Evolutionary conservation across 148 eudicot species (phyloP), one percentile per base, ranked within the genome.

Genomic region (Gaultheria prostrata): DNA sequence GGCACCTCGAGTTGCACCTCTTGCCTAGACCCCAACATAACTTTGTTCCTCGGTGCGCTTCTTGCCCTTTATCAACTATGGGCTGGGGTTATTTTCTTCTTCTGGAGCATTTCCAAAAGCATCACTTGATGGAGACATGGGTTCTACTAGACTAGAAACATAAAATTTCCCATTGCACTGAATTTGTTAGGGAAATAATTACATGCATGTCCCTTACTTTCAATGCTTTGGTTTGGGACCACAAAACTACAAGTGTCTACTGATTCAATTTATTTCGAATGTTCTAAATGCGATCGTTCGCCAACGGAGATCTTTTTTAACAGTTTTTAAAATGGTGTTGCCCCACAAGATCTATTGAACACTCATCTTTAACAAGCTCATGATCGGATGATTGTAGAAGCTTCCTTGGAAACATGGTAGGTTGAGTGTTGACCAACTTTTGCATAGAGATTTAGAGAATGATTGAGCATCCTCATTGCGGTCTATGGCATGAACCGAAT

Each of bases 21-120:
- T 39, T 6, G 43, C 43, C 43, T 39, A 39, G 43, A 39, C 7
- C 43, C 43, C 43, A 39, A 39, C 43, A 39, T 6, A 39, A 39
- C 4, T 39, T 39, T 39, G 43, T 39, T 39, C 43, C 43, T 39
- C 43, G 7, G 43, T 39, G 43, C 4, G 43, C 43, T 6, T 39
- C 43, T 39, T 39, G 43, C 4, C 43, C 43, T 39, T 39, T 39
- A 1, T 39, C 43, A 39, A 39, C 43, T 39, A 39, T 39, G 43
- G 43, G 43, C 43, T 39, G 0, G 43, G 6, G 43, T 39, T 39
- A 39, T 39, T 39, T 39, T 39, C 5, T 39, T 90, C 83, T 77
- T 84, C 89, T 59, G 81, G 72, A 84, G 65, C 87, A 83, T 76
- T 81, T 50, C 21, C 81, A 49, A 61, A 77, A 83, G 80, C 85